Conservation (phyloP, 1,139 yeast genomes). For the Hyphopichia wangnamkhiaoensis region DNA sequence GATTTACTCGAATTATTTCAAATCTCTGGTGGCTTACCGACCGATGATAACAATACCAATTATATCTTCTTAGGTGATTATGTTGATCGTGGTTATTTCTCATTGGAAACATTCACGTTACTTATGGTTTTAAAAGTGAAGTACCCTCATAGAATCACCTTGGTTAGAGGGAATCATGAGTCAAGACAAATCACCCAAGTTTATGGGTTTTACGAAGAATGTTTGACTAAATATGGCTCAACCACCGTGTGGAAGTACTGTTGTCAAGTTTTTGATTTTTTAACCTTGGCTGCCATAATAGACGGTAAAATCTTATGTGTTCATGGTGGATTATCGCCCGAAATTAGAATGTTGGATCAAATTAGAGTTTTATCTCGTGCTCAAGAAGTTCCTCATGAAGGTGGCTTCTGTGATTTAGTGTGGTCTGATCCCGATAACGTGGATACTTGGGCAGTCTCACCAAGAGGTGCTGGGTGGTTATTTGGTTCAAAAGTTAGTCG, state of each 20-base stretch:
- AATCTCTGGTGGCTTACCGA: slow-evolving; percentile 90
- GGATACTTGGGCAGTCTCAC: slow-evolving; percentile 98
- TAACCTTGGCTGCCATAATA: slow-evolving; percentile 90
- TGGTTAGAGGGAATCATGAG: slow-evolving; percentile 94
- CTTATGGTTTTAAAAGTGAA: slow-evolving; percentile 89
- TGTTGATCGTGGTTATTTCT: slow-evolving; percentile 94
- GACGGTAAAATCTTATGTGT: slow-evolving; percentile 93
- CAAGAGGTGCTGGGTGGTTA: slow-evolving; percentile 98
- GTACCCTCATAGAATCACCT: slow-evolving; percentile 81
- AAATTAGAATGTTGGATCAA: slow-evolving; percentile 94
- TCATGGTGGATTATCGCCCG: slow-evolving; percentile 98
- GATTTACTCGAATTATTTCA: slow-evolving; percentile 88
- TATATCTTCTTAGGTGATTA: slow-evolving; percentile 91
- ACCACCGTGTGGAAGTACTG: slow-evolving; percentile 98
- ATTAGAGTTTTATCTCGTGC: slow-evolving; percentile 92
- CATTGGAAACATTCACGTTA: slow-evolving; percentile 87
- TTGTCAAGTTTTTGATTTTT: slow-evolving; percentile 92
- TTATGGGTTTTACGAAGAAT: slow-evolving; percentile 90
- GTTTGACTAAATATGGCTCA: slow-evolving; percentile 87
- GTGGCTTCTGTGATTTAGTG: slow-evolving; percentile 94
- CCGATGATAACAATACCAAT: slow-evolving; percentile 49
- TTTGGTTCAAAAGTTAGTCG: slow-evolving; percentile 92
- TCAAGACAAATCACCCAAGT: slow-evolving; percentile 95
- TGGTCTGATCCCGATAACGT: slow-evolving; percentile 99
- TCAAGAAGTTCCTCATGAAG: slow-evolving; percentile 99